A percentile compares a stretch with the other conserved stretches of the same genome.
Conservation (phyloP, 139 green algal genomes). For the Coccomyxa sp. region DNA sequence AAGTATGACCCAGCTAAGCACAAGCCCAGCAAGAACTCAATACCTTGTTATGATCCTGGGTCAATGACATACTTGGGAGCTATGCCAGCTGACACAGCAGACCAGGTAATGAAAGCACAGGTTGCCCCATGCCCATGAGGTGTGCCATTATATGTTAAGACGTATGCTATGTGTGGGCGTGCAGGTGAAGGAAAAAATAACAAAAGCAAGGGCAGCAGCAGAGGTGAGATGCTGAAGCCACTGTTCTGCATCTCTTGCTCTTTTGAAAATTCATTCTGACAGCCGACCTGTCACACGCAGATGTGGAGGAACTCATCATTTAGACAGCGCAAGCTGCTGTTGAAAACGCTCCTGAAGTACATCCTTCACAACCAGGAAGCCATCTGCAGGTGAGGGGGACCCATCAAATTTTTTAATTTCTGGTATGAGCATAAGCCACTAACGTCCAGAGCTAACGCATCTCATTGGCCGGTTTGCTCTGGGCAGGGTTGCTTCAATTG, state of each 20-base stretch:
- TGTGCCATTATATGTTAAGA: background rate
- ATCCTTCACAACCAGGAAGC: conserved; percentile 85
- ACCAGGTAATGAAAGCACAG: conserved; percentile 32
- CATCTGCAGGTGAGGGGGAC: conserved; percentile 76
- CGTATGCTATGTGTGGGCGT: background rate
- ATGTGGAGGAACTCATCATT: conserved; percentile 77
- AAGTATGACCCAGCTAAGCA: background rate
- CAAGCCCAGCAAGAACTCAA: conserved; percentile 24
- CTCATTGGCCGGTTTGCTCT: background rate
- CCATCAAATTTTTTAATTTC: background rate
- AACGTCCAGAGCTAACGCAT: background rate
- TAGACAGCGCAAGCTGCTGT: conserved; percentile 62
- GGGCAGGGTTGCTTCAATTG: conserved; percentile 75
- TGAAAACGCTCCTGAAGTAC: conserved; percentile 84
- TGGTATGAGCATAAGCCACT: background rate
- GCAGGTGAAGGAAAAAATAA: conserved; percentile 18
- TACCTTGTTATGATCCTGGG: conserved; percentile 85
- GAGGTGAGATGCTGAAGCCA: conserved; percentile 21
- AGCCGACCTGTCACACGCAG: conserved; percentile 9
- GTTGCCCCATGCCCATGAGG: background rate
- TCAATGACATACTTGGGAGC: conserved; percentile 81
- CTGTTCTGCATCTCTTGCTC: background rate
- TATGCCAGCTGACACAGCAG: conserved; percentile 70
- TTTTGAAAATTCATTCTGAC: background rate
- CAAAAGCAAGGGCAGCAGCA: background rate